phyloP scores from a whole-genome alignment of 108 stramenopile genomes.

The Cyclotella distinguenda region DNA sequence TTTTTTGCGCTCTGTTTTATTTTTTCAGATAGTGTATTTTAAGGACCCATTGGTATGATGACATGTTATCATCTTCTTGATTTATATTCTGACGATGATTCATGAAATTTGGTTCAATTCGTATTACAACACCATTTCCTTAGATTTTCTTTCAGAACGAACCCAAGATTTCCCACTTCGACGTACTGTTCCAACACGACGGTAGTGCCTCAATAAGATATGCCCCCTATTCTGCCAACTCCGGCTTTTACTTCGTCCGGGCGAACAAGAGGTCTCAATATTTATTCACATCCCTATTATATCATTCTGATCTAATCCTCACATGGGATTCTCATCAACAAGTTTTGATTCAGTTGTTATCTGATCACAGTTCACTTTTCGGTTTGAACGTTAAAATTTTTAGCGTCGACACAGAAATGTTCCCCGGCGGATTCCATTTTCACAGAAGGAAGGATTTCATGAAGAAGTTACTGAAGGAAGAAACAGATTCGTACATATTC shows the following conservation, averaged over 20 bases:
- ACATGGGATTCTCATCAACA: slow-evolving; percentile 74
- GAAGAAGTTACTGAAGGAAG: slow-evolving; percentile 42
- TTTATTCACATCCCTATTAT: slow-evolving; percentile 61
- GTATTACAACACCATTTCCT: neutral
- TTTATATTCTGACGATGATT: neutral
- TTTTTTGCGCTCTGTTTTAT: neutral
- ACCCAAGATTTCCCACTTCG: slow-evolving; percentile 34
- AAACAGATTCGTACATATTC: slow-evolving; percentile 46
- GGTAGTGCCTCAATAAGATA: slow-evolving; percentile 62
- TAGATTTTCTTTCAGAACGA: slow-evolving; percentile 38
- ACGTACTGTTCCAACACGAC: slow-evolving; percentile 82
- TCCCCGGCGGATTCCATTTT: slow-evolving; percentile 63
- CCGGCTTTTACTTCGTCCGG: slow-evolving; percentile 90
- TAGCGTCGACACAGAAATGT: slow-evolving; percentile 53
- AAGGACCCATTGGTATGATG: slow-evolving; percentile 12
- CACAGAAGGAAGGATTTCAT: slow-evolving; percentile 45
- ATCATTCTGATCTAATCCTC: slow-evolving; percentile 64
- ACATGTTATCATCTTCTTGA: too few species aligned
- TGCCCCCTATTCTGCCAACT: slow-evolving; percentile 60
- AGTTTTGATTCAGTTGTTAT: slow-evolving; percentile 60
- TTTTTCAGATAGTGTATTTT: slow-evolving; percentile 2
- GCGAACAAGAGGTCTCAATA: slow-evolving; percentile 64
- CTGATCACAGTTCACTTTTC: slow-evolving; percentile 64
- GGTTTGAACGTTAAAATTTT: slow-evolving; percentile 81
- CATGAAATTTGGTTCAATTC: too few species aligned